Percentiles rank a stretch among this genome's conserved stretches.
phyloP scores from a whole-genome alignment of 805 yeast genomes.

The Isabelozyma rhagii region DNA sequence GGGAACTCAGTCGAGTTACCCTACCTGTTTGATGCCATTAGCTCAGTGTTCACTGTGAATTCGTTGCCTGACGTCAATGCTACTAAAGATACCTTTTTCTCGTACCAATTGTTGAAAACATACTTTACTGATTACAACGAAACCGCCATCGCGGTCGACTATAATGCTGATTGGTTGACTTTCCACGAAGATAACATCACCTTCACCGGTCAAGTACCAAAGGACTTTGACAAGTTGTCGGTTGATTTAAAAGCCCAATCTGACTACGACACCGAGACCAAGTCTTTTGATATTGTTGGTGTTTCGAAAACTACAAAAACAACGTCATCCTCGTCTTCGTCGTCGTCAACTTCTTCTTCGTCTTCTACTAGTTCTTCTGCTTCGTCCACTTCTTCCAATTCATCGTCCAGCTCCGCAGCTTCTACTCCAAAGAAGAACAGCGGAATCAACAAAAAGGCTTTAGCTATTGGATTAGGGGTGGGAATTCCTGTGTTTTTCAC shows the following conservation, averaged over 20 bases:
- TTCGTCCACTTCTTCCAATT: slow-evolving; percentile 22
- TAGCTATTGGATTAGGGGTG: slow-evolving; percentile 93
- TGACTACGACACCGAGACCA: slow-evolving; percentile 23
- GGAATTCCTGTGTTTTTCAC: slow-evolving; percentile 65
- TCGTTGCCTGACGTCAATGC: slow-evolving; percentile 61
- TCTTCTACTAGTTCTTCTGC: slow-evolving; percentile 23
- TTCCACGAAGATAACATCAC: slow-evolving; percentile 61
- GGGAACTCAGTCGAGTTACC: slow-evolving; percentile 59
- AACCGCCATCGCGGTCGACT: slow-evolving; percentile 47
- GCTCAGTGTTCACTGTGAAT: slow-evolving; percentile 53
- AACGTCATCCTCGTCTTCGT: slow-evolving; percentile 16
- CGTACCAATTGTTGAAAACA: slow-evolving; percentile 51
- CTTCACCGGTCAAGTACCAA: slow-evolving; percentile 62
- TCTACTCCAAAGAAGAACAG: slow-evolving; percentile 8
- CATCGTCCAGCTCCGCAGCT: slow-evolving; percentile 9
- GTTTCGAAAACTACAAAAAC: slow-evolving; percentile 27
- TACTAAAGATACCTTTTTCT: slow-evolving; percentile 59
- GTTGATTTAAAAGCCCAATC: slow-evolving; percentile 30
- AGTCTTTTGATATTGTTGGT: slow-evolving; percentile 53
- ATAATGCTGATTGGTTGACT: slow-evolving; percentile 58
- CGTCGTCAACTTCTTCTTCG: slow-evolving; percentile 27
- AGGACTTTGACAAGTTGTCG: slow-evolving; percentile 16
- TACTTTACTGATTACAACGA: slow-evolving; percentile 53
- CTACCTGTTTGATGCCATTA: slow-evolving; percentile 53
- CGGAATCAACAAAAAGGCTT: slow-evolving; percentile 41